A percentile compares a stretch with the other conserved stretches of the same genome.
Conservation (phyloP, 2,329 filamentous ascomycete genomes). For the Huntiella moniliformis region DNA sequence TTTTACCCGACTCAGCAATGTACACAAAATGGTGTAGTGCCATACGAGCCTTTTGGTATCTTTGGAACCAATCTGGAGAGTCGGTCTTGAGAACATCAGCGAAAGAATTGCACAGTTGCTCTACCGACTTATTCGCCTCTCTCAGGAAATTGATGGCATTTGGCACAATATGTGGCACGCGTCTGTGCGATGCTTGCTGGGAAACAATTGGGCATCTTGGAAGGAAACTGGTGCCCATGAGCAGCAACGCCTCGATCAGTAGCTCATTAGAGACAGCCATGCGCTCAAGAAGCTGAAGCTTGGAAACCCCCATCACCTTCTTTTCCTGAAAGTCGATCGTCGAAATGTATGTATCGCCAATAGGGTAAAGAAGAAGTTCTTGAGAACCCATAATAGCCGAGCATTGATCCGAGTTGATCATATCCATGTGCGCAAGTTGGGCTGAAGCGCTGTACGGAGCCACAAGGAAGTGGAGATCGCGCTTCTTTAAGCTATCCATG, state of each 20-base stretch:
- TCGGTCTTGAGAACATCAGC: slow-evolving; percentile 58
- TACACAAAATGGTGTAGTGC: slow-evolving; percentile 76
- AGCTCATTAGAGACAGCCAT: slow-evolving; percentile 49
- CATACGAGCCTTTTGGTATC: slow-evolving; percentile 71
- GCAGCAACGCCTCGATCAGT: slow-evolving; percentile 67
- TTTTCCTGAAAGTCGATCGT: slow-evolving; percentile 49
- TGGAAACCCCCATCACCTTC: slow-evolving; percentile 43
- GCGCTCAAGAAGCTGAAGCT: slow-evolving; percentile 46
- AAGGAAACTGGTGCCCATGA: slow-evolving; percentile 67
- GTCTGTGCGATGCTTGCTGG: slow-evolving; percentile 1
- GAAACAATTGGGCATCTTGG: slow-evolving; percentile 56
- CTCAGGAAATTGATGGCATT: slow-evolving; percentile 63
- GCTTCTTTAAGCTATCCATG: slow-evolving; percentile 51
- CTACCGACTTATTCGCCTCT: slow-evolving; percentile 49
- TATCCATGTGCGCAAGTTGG: slow-evolving; percentile 68
- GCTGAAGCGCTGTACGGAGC: slow-evolving; percentile 77
- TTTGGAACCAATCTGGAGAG: slow-evolving; percentile 61
- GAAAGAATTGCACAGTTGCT: slow-evolving; percentile 55
- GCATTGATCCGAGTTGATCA: slow-evolving; percentile 44
- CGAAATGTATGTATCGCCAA: slow-evolving; percentile 54
- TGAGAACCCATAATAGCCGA: slow-evolving; percentile 69
- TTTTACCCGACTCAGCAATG: slow-evolving; percentile 56
- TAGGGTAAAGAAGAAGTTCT: slow-evolving; percentile 70
- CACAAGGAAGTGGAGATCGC: slow-evolving; percentile 56
- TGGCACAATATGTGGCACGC: slow-evolving; percentile 40